Evolutionary conservation across 495 filamentous ascomycete genomes (phyloP), one percentile per base, ranked within the genome.

Genomic region (Cercophora samala): DNA sequence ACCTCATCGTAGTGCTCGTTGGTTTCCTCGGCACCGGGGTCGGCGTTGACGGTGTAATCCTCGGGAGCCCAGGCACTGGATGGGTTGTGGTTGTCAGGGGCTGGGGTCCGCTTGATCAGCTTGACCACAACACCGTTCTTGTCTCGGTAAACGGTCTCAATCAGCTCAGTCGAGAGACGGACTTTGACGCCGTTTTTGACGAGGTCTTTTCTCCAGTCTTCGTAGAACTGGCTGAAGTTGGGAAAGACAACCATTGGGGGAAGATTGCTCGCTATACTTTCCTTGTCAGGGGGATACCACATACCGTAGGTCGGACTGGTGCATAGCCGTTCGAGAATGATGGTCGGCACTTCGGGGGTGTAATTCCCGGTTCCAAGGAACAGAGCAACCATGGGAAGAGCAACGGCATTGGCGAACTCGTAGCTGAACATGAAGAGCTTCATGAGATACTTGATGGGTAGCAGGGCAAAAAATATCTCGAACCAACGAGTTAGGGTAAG

Each of bases 161-260:
- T 83, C 5, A 92, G 79, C 55, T 89, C 86, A 0, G 88, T 91
- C 1, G 83, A 82, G 0, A 93, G 78, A 11, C 88, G 82, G 46
- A 94, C 79, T 0, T 84, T 76, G 11, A 93, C 90, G 3, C 89
- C 89, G 67, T 85, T 87, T 0, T 77, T 75, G 15, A 81, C 68
- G 3, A 96, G 76, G 66, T 90, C 86, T 25, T 80, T 77, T 21
- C 76, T 77, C 91, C 90, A 96, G 61, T 87, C 84, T 18, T 79
- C 77, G 68, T 93, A 94, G 73, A 93, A 93, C 5, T 83, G 74
- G 26, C 86, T 83, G 24, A 93, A 81, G 54, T 92, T 90, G 0
- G 90, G 91, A 70, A 94, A 96, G 0, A 90, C 90, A 26, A 90
- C 88, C 91, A 96, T 93, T 0, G 82, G 82, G n/a, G 91, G 91